phyloP scores from a whole-genome alignment of 208 protist genomes.

The Leishmania tropica region DNA sequence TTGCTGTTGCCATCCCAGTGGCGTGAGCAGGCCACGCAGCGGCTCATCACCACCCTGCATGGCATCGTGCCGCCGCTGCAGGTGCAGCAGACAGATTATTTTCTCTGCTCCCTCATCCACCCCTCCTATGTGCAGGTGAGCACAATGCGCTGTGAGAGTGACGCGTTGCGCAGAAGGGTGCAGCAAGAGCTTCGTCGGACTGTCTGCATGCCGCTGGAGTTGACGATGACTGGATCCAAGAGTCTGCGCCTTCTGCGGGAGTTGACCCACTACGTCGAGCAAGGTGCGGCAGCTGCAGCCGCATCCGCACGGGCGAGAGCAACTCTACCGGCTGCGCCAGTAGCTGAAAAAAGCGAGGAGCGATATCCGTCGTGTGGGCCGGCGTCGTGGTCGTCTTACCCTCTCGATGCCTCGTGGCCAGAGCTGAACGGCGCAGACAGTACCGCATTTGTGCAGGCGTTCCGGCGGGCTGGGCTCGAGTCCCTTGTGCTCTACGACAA shows the following conservation, averaged over 20 bases:
- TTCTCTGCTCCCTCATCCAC: conserved; percentile 78
- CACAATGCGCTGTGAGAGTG: conserved; percentile 5
- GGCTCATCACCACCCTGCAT: conserved; percentile 38
- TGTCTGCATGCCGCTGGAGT: conserved; percentile 78
- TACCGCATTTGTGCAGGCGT: conserved; percentile 24
- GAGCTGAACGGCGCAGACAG: conserved; percentile 25
- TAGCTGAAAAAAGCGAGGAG: background rate
- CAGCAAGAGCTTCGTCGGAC: conserved; percentile 28
- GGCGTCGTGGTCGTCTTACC: background rate
- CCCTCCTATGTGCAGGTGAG: conserved; percentile 52
- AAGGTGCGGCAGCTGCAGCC: background rate
- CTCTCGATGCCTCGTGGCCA: conserved; percentile 21
- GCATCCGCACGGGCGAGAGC: background rate
- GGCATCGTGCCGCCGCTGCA: conserved; percentile 44
- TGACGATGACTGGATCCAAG: conserved; percentile 50
- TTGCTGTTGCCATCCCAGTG: conserved; percentile 37
- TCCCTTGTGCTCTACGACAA: conserved; percentile 51
- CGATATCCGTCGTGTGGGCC: background rate
- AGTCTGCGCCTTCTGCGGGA: conserved; percentile 49
- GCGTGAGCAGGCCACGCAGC: conserved; percentile 17
- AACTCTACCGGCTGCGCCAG: background rate
- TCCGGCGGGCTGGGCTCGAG: conserved; percentile 29
- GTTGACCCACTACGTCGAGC: conserved; percentile 2
- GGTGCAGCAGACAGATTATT: conserved; percentile 48
- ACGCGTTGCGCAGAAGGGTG: background rate